phyloP scores from a whole-genome alignment of 257 asterid genomes.

The Avicennia marina region DNA sequence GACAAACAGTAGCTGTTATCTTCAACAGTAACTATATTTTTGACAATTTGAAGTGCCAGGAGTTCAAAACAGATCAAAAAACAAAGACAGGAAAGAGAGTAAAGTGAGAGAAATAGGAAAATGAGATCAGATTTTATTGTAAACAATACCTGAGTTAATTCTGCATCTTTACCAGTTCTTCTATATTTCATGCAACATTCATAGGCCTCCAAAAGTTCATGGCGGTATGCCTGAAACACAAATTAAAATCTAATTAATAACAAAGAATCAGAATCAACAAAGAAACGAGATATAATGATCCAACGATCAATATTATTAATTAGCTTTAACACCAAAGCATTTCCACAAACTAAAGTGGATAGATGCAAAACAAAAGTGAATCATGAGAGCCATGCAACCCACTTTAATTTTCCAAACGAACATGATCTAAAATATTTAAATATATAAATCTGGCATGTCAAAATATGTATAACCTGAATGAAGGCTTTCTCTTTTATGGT shows the following conservation, averaged over 20 bases:
- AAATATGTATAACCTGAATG: conserved; percentile 65
- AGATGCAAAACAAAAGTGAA: conserved; percentile 9
- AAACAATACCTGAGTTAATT: conserved; percentile 81
- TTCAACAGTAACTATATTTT: no score
- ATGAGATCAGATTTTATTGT: conserved; percentile 7
- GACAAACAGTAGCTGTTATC: no score
- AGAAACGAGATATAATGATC: conserved; percentile 1
- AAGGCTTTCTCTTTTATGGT: conserved; percentile 85
- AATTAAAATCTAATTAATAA: conserved; percentile 11
- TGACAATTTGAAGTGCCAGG: background rate
- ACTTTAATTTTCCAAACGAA: background rate
- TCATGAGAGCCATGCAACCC: conserved; percentile 10
- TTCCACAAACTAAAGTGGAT: background rate
- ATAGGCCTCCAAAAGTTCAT: conserved; percentile 86
- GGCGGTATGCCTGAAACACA: conserved; percentile 65
- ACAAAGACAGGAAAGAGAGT: background rate
- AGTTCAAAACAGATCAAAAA: background rate
- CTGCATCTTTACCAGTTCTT: conserved; percentile 88
- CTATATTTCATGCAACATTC: conserved; percentile 85
- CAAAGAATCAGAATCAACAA: background rate
- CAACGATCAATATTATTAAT: conserved; percentile 5
- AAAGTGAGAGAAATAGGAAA: conserved; percentile 2
- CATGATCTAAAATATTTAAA: background rate
- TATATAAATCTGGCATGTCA: background rate
- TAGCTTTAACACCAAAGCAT: background rate